Percentiles rank a stretch among this genome's conserved stretches.
Conservation (phyloP, 2,329 filamentous ascomycete genomes). For the Monilinia vaccinii-corymbosi region DNA sequence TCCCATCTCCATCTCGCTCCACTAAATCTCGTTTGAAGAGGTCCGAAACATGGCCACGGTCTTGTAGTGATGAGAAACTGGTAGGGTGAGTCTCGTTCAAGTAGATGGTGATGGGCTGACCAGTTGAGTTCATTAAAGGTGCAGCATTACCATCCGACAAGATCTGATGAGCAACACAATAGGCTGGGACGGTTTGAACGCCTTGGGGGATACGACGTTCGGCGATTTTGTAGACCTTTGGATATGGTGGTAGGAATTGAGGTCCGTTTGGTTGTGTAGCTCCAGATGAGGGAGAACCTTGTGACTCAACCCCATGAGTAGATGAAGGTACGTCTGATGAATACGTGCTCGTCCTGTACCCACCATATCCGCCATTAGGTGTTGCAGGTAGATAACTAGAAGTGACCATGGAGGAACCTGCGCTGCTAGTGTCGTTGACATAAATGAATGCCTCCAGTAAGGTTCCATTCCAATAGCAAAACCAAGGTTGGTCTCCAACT, state of each 20-base stretch:
- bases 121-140: conserved; percentile 19
- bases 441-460: conserved; percentile 61
- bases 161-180: conserved; percentile 57
- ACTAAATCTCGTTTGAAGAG: not conserved
- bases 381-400: not conserved
- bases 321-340: conserved; percentile 26
- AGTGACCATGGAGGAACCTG: conserved; percentile 25
- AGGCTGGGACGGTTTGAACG: conserved; percentile 36
- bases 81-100: conserved; percentile 26
- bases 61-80: conserved; percentile 10
- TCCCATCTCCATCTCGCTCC: not conserved
- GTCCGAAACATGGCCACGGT: not conserved
- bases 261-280: conserved; percentile 13
- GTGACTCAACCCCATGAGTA: not conserved
- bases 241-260: conserved; percentile 34
- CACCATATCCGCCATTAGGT: not conserved
- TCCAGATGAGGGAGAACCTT: conserved; percentile 10
- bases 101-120: conserved; percentile 20
- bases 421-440: conserved; percentile 33
- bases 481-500: conserved; percentile 56
- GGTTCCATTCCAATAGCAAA: conserved; percentile 61
- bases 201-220: conserved; percentile 42
- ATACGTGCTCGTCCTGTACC: conserved; percentile 3
- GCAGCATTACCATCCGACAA: conserved; percentile 37
- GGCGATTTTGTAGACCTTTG: conserved; percentile 55